These are phyloP conservation scores for Leishmania tarentolae DNA, from an alignment of 208 protist genomes.

Conservation along the genomic window DNA sequence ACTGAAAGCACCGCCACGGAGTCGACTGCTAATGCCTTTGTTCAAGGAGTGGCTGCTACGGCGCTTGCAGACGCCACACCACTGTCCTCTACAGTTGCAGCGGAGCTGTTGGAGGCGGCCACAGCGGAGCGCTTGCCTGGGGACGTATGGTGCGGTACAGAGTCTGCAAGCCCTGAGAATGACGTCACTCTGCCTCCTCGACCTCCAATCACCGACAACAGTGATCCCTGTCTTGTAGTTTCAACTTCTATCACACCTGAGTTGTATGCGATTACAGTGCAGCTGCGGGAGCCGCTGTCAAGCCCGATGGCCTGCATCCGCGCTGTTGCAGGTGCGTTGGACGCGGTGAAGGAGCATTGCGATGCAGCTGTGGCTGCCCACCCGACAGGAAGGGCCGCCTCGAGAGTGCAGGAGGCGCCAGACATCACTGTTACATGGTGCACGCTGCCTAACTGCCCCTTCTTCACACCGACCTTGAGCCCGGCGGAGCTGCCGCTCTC, in stretches of 20 bases:
- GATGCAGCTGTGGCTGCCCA: neutral
- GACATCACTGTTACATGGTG: constrained; percentile 20
- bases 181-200: neutral
- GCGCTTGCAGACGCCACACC: neutral
- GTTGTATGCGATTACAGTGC: constrained; percentile 17
- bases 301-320: constrained; percentile 13
- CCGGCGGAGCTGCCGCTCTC: constrained; percentile 48
- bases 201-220: neutral
- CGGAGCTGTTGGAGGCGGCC: neutral
- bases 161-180: neutral
- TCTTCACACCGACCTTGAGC: constrained; percentile 46
- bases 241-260: neutral
- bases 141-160: constrained; percentile 1
- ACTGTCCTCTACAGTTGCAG: neutral
- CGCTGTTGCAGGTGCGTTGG: constrained; percentile 17
- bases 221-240: constrained; percentile 12
- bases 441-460: constrained; percentile 45
- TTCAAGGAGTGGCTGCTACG: neutral
- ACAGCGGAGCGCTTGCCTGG: constrained; percentile 5
- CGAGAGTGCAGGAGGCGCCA: neutral
- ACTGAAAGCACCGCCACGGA: neutral
- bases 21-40: neutral
- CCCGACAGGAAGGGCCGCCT: neutral
- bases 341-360: constrained; percentile 21
- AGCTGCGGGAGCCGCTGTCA: constrained; percentile 22